Percentiles rank a stretch among this genome's conserved stretches.
phyloP scores from a whole-genome alignment of 1,284 basidiomycete genomes.

The Somion occarium region DNA sequence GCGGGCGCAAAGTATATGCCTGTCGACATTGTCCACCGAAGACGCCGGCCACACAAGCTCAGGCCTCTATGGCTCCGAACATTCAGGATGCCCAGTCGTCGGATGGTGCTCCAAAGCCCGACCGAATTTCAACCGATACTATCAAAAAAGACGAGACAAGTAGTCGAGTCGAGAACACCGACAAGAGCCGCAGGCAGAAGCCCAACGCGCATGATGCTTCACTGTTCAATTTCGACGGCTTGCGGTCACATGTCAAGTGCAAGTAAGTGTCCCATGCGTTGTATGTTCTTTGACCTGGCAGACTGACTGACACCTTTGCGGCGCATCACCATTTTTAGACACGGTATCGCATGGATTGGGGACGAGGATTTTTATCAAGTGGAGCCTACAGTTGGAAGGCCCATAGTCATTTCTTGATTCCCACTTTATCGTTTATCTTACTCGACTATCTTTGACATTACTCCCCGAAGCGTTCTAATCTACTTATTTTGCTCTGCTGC shows the following conservation, averaged over 20 bases:
- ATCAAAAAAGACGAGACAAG: slow-evolving; percentile 1
- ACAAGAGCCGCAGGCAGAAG: slow-evolving; percentile 7
- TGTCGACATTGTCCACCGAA: slow-evolving; percentile 49
- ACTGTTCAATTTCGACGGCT: slow-evolving; percentile 48
- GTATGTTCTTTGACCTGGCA: slow-evolving; percentile 1
- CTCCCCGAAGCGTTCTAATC: no score
- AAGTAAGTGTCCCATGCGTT: slow-evolving; percentile 39
- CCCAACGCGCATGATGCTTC: no score
- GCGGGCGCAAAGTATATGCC: slow-evolving; percentile 36
- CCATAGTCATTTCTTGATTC: neutral
- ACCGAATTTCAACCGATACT: no score
- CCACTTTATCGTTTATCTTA: neutral
- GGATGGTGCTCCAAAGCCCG: no score
- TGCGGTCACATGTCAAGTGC: slow-evolving; percentile 53
- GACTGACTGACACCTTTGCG: slow-evolving; percentile 8
- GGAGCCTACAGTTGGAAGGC: neutral
- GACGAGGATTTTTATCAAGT: slow-evolving; percentile 31
- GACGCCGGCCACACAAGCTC: neutral
- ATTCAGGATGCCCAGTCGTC: neutral
- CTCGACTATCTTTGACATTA: neutral
- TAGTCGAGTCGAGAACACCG: neutral
- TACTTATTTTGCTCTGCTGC: no score
- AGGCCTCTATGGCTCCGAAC: neutral
- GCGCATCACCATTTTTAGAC: slow-evolving; percentile 20
- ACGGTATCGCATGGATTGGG: slow-evolving; percentile 24